phyloP scores from a whole-genome alignment of 140 eudicot species.

The Oenanthe javanica region DNA sequence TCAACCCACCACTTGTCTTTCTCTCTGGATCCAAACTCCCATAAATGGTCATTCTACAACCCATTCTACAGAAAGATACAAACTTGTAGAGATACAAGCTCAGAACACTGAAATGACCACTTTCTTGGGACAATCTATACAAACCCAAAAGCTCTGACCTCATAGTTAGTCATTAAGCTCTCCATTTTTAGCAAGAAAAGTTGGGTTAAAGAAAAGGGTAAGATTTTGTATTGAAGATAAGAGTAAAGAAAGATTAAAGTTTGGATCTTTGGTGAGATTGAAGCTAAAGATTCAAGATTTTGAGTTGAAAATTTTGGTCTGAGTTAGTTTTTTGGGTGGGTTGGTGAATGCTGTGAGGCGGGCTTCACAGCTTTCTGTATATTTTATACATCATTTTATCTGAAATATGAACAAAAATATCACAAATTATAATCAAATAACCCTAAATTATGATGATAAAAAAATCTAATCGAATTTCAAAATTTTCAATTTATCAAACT shows the following conservation, averaged over 20 bases:
- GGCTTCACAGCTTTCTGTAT: neutral
- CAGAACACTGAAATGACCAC: neutral
- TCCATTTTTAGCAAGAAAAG: slow-evolving; percentile 27
- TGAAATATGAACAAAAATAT: too few relatives aligned
- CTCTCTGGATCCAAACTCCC: slow-evolving; percentile 78
- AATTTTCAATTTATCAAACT: too few relatives aligned
- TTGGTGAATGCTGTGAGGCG: slow-evolving; percentile 2
- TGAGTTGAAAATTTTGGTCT: neutral
- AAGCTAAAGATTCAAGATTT: neutral
- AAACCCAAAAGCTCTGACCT: slow-evolving; percentile 58
- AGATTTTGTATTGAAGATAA: neutral
- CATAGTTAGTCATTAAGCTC: slow-evolving; percentile 29
- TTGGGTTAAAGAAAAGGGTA: neutral
- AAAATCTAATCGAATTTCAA: too few relatives aligned
- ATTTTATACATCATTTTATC: too few relatives aligned
- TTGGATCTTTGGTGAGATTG: neutral
- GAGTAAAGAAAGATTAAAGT: neutral
- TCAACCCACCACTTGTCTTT: slow-evolving; percentile 71
- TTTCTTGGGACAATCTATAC: slow-evolving; percentile 30
- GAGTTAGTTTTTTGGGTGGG: neutral
- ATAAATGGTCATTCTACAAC: slow-evolving; percentile 30
- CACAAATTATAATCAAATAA: too few relatives aligned
- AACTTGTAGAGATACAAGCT: neutral
- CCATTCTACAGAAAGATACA: slow-evolving; percentile 27
- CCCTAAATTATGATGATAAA: too few relatives aligned